Evolutionary conservation across 306 rosid genomes (phyloP), one percentile per base, ranked within the genome.

Genomic region (Coriaria nepalensis): DNA sequence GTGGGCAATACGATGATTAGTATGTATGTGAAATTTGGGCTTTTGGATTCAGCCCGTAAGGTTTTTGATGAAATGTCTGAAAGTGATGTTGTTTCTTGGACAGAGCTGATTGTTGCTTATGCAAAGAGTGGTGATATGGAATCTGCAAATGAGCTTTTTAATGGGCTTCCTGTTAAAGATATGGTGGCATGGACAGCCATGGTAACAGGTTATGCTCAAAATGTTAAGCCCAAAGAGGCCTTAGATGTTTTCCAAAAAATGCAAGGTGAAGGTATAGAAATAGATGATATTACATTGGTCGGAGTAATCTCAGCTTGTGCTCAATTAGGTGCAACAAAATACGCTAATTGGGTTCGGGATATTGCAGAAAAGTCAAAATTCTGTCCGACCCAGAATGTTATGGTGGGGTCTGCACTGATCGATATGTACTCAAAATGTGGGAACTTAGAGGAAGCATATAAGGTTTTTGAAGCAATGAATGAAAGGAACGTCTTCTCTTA

Each of bases 361-460:
- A 49, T 83, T 67, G 83, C 88, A 33, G 87, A 67, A 63, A 68
- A 43, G 40, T 78, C 66, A 13, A 68, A 76, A 47, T 73, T 69
- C 54, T 65, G 75, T 36, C 68, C 76, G 10, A 44, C 50, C 36
- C 70, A 55, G 55, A 68, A 62, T 72, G 83, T 87, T 10, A 62
- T 87, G 34, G 94, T 87, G 71, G 96, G 94, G 37, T 87, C 94
- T 8, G 87, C 93, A 6, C 53, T 80, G 57, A 71, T 87, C 7
- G 86, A 87, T 60, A 83, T 80, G 94, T 83, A 78, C 59, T 73
- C 93, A 0, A 83, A 83, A 52, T 83, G 96, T 64, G 94, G 93
- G 20, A 63, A 66, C 55, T 71, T 81, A 37, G 83, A 69, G 41
- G 81, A 73, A 39, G 94, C 96, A 0, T 76, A 65, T 37, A 35